Conservation (phyloP, 805 yeast genomes). For the Candida succiphila region DNA sequence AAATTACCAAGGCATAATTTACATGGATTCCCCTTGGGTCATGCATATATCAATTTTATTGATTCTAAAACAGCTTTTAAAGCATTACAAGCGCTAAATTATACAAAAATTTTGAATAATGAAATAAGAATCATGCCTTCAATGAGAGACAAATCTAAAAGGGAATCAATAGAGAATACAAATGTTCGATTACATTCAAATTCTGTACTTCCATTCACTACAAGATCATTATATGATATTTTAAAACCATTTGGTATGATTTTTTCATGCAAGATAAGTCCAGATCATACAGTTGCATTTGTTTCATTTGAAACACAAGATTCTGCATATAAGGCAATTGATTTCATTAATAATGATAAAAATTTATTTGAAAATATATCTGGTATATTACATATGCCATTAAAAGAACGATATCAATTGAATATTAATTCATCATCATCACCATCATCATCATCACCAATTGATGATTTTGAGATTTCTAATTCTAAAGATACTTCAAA, state of each 20-base stretch:
- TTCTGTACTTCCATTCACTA: conserved; percentile 29
- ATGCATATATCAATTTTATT: conserved; percentile 62
- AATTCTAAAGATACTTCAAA: conserved; percentile 9
- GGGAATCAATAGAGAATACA: conserved; percentile 34
- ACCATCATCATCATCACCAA: background rate
- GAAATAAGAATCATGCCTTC: conserved; percentile 52
- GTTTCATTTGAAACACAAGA: conserved; percentile 28
- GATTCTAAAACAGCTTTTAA: conserved; percentile 37
- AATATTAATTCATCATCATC: conserved; percentile 3
- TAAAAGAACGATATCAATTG: too few relatives aligned
- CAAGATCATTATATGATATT: conserved; percentile 18
- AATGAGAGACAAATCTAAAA: conserved; percentile 28
- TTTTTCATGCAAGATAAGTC: conserved; percentile 20
- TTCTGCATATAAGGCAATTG: conserved; percentile 26
- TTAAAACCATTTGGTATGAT: conserved; percentile 18
- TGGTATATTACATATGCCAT: background rate
- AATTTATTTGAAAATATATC: background rate
- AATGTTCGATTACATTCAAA: too few relatives aligned
- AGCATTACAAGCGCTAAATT: conserved; percentile 52
- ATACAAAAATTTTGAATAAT: conserved; percentile 25
- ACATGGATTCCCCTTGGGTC: conserved; percentile 51
- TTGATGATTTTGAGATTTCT: background rate
- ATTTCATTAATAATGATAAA: conserved; percentile 4
- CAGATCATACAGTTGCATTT: conserved; percentile 22
- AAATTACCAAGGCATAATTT: conserved; percentile 49